Base-by-base conservation (phyloP, 2,329 filamentous ascomycete genomes). In the Aspergillus sp. region DNA sequence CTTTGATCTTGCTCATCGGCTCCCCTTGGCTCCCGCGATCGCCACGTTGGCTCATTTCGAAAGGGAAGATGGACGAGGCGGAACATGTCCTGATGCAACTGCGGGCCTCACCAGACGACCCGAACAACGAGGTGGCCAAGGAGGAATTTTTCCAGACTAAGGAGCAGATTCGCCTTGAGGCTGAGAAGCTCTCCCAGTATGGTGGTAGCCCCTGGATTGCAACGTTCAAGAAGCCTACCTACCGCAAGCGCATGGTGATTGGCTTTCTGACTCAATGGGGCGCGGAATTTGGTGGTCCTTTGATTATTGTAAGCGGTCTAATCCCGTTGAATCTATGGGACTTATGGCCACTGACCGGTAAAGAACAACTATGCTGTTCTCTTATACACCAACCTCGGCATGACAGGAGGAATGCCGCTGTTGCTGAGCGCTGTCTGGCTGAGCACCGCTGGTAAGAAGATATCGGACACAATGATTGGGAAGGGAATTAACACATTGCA, bases 231-330 rank as follows among this genome's bases (percentile, higher is more conserved):
- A 75, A 72, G 55, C 67, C 65, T 48, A 72, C 71, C 6, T 75
- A 75, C 50, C 63, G 74, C 12, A 77, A 74, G 61, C 63, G 75
- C 0, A 74, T 77, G 72, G 63, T 69, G 1, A 73, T 77, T 38
- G 73, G 73, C 0, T 77, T 77, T 49, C 58, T 77, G 33, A 77
- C 73, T 0, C 74, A 76, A 52, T 77, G 73, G 72, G 74, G 73
- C 26, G 73, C 74, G 2, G 73, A 77, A 45, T 77, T 76, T 54
- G 72, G 68, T n/a, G 74, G 74, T 0, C 72, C 73, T 7, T 62
- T 77, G 1, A 72, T 77, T 10, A 76, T 77, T 46, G 72, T 74
- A 47, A 57, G 72, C 66, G 19, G 19, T 19, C 38, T n/a, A 34
- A 26, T 26, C 12, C 30, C 2, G 5, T 32, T 6, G 8, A 27